Evolutionary conservation across 1,284 basidiomycete species (phyloP).

Genomic region (Cutaneotrichosporon cutaneum): DNA sequence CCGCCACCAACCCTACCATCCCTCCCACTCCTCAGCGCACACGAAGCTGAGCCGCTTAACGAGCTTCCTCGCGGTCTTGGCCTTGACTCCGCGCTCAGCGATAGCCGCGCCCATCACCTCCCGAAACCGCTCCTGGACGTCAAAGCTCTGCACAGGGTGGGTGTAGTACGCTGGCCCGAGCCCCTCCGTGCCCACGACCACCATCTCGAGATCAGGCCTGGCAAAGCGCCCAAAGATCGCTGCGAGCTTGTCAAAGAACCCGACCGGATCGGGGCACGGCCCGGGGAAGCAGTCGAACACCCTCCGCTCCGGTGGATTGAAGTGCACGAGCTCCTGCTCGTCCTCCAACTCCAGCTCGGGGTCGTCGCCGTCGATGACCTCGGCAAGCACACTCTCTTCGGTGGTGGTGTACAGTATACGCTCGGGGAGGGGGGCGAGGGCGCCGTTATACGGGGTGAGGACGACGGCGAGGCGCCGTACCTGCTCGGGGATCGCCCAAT

Average conservation of each 20-base stretch:
- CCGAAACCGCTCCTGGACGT: background rate
- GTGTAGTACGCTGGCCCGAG: background rate
- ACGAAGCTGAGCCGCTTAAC: background rate
- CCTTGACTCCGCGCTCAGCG: background rate
- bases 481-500: background rate
- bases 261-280: background rate
- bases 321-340: background rate
- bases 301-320: background rate
- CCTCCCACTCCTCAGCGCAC: background rate
- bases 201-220: background rate
- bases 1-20: background rate
- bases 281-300: constrained; percentile 1
- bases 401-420: background rate
- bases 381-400: background rate
- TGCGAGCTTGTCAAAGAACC: constrained; percentile 2
- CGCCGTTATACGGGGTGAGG: background rate
- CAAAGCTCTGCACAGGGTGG: background rate
- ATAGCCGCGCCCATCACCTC: background rate
- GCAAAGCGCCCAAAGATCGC: background rate
- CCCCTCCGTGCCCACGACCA: background rate
- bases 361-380: background rate
- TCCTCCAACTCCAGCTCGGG: background rate
- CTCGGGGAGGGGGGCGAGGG: background rate
- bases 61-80: background rate
- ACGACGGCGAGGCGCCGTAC: background rate